Percentiles rank a stretch among this genome's conserved stretches.
Evolutionary conservation across 192 early-diverging fungal species (phyloP).

Genomic region (Rhizophagus sp.): DNA sequence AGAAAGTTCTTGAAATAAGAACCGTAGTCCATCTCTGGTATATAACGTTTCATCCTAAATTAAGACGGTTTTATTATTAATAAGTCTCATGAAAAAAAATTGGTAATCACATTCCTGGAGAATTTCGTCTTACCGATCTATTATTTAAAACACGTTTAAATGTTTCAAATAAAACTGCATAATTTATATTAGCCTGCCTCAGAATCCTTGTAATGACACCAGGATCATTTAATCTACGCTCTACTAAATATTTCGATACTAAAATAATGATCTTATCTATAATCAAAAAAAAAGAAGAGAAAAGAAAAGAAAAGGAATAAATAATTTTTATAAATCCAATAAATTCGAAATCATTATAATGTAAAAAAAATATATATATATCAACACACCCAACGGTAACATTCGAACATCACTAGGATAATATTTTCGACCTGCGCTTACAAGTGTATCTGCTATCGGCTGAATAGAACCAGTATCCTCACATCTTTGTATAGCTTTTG

Average conservation of each 20-base stretch:
- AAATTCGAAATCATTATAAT: neutral
- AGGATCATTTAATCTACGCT: neutral
- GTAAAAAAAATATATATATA: no score
- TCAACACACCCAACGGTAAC: neutral
- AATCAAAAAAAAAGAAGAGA: neutral
- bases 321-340: no score
- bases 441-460: neutral
- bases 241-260: neutral
- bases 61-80: no score
- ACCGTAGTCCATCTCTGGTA: neutral
- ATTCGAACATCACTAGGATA: neutral
- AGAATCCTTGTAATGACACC: constrained; percentile 3
- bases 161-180: neutral
- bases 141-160: neutral
- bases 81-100: no score
- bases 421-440: constrained; percentile 3
- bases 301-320: no score
- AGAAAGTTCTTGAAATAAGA: neutral
- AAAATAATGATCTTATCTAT: neutral
- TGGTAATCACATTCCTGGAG: no score
- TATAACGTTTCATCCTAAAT: neutral
- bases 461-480: neutral
- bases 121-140: neutral
- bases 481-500: neutral
- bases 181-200: neutral